Evolutionary conservation across 192 early-diverging fungal species (phyloP).

Genomic region (Phlyctochytrium arcticum): DNA sequence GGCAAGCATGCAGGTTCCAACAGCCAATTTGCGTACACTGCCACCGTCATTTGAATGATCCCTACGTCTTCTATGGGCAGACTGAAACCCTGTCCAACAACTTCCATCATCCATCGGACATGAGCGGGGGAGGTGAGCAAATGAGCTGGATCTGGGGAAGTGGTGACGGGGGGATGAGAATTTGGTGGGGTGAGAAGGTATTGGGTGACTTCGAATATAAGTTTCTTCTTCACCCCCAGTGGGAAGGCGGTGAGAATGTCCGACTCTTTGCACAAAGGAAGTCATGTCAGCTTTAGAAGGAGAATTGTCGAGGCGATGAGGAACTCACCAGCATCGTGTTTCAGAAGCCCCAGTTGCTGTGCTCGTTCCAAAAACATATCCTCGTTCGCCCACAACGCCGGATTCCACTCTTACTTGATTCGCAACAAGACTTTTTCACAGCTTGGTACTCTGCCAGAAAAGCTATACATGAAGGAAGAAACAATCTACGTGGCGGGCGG

Average conservation of each 20-base stretch:
- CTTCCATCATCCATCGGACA: constrained; percentile 81
- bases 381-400: too few relatives aligned
- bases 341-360: constrained; percentile 61
- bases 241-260: constrained; percentile 68
- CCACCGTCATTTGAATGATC: constrained; percentile 61
- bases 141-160: constrained; percentile 45
- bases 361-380: constrained; percentile 82
- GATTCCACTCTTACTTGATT: too few relatives aligned
- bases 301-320: not conserved
- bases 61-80: constrained; percentile 72
- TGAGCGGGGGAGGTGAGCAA: constrained; percentile 70
- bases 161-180: constrained; percentile 21
- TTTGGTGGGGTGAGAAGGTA: constrained; percentile 42
- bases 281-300: not conserved
- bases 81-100: constrained; percentile 76
- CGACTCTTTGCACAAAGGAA: constrained; percentile 47
- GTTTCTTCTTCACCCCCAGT: constrained; percentile 52
- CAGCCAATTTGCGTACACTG: constrained; percentile 76
- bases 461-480: too few relatives aligned
- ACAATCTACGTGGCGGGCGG: too few relatives aligned
- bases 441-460: too few relatives aligned
- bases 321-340: constrained; percentile 63
- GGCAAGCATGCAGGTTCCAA: constrained; percentile 60
- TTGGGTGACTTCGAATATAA: constrained; percentile 68
- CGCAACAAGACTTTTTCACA: too few relatives aligned